Evolutionary conservation across 306 rosid genomes (phyloP), one percentile per base, ranked within the genome.

Genomic region (Dalbergia cultrata): DNA sequence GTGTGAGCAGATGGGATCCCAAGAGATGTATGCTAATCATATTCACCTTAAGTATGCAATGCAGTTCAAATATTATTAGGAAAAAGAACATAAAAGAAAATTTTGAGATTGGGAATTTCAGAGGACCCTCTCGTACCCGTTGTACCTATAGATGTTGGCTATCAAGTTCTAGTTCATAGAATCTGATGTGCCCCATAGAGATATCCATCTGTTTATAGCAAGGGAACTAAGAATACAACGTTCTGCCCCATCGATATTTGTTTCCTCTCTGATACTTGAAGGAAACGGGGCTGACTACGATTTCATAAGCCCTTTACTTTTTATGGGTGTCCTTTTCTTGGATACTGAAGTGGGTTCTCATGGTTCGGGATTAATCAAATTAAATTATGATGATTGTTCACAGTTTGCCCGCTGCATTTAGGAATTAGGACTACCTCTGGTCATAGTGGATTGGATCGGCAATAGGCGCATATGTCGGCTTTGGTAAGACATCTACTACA

Each of bases 401-500:
- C 33, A 31, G 34, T 71, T 49, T 10, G 22, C 49, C 63, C 76
- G 16, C 62, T 47, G 60, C 60, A 70, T 49, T 50, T 47, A 70
- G 26, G 19, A 31, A 26, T 26, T 26, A 26, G 31, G 31, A 26
- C 13, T 47, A 12, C 35, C 43, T 43, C 8, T 50, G 75, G 31
- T 35, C 65, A 50, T 19, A 14, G 37, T 33, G 54, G 44, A 47
- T 63, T 47, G 61, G 43, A 33, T 5, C 5, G 5, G 37, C 5
- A 49, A 45, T 62, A n/a, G 21, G 5, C 62, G 79, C 39, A 8
- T n/a, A 74, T 43, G 8, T 39, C 34, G 39, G 14, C 37, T 56
- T 26, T 37, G 35, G 18, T 35, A 37, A 35, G 17, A 18, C 35
- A 54, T 11, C 11, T 22, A 37, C 78, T 11, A 1, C 41, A 76